Conservation (phyloP, 148 eudicot genomes). For the Chenopodium berlandieri region DNA sequence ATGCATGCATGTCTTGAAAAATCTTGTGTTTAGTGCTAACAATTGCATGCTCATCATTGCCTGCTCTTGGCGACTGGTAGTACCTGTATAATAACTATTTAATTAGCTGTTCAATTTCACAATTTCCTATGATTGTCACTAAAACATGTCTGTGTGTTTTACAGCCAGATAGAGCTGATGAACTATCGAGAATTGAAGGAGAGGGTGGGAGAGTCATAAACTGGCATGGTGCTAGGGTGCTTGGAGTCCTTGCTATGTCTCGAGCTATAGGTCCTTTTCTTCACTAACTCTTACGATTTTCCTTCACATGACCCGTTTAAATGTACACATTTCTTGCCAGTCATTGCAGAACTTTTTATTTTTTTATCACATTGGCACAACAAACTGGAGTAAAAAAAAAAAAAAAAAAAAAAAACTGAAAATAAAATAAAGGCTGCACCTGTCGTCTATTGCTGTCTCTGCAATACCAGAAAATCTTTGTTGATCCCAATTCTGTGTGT, state of each 20-base stretch:
- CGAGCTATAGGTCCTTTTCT: slow-evolving; percentile 63
- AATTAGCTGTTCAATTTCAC: background rate
- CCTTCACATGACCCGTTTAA: background rate
- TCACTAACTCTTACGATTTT: slow-evolving; percentile 6
- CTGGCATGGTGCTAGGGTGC: slow-evolving; percentile 79
- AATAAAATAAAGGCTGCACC: background rate
- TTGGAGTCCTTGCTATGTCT: slow-evolving; percentile 85
- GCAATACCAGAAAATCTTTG: background rate
- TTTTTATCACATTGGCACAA: background rate
- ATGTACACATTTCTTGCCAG: background rate
- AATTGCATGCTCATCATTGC: background rate
- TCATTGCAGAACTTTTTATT: background rate
- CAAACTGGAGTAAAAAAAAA: background rate
- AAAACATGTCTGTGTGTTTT: slow-evolving; percentile 23
- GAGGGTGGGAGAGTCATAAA: slow-evolving; percentile 69
- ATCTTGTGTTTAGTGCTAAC: background rate
- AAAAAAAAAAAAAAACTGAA: background rate
- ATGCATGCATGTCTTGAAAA: background rate
- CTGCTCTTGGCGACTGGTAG: slow-evolving; percentile 3
- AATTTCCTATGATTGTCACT: background rate
- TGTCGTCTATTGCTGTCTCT: background rate
- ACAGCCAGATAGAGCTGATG: slow-evolving; percentile 81
- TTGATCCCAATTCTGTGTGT: background rate
- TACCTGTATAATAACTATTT: background rate
- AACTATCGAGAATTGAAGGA: slow-evolving; percentile 61